Percentiles rank a stretch among this genome's conserved stretches.
Conservation (phyloP, 2,329 filamentous ascomycete genomes). For the Fusarium sp. region DNA sequence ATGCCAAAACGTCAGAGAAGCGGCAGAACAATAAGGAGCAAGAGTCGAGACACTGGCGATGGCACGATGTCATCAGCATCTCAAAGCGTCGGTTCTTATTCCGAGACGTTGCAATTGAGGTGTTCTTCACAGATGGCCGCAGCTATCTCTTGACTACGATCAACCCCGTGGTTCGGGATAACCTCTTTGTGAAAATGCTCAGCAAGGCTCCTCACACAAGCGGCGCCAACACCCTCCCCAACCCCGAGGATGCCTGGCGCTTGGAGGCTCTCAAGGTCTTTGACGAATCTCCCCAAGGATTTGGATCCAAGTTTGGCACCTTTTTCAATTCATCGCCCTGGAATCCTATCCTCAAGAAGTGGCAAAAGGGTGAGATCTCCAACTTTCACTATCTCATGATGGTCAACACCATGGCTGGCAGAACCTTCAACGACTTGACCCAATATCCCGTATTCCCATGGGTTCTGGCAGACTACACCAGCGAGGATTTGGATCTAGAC, state of each 20-base stretch:
- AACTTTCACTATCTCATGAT: slow-evolving; percentile 99
- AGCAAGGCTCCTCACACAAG: slow-evolving; percentile 83
- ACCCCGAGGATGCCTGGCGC: slow-evolving; percentile 90
- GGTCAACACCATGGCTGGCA: slow-evolving; percentile 94
- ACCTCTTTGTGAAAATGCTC: slow-evolving; percentile 80
- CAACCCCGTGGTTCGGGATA: slow-evolving; percentile 78
- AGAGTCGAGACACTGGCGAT: slow-evolving; percentile 90
- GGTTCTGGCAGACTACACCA: slow-evolving; percentile 96
- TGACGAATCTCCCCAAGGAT: slow-evolving; percentile 68
- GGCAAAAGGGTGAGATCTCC: slow-evolving; percentile 94
- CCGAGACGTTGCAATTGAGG: slow-evolving; percentile 93
- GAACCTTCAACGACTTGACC: slow-evolving; percentile 97
- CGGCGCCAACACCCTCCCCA: slow-evolving; percentile 73
- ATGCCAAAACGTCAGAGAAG: slow-evolving; percentile 69
- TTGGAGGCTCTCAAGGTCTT: slow-evolving; percentile 81
- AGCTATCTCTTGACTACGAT: slow-evolving; percentile 93
- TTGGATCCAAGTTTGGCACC: slow-evolving; percentile 90
- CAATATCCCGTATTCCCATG: slow-evolving; percentile 99
- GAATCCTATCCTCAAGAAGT: slow-evolving; percentile 87
- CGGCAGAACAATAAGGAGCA: slow-evolving; percentile 72
- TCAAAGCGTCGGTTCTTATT: slow-evolving; percentile 96
- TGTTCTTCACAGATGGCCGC: slow-evolving; percentile 96
- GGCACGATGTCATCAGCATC: slow-evolving; percentile 93
- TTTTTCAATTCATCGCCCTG: slow-evolving; percentile 87
- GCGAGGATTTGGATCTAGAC: slow-evolving; percentile 87